Evolutionary conservation across 129 eudicot genomes (phyloP), one percentile per base, ranked within the genome.

Genomic region (Centella asiatica): DNA sequence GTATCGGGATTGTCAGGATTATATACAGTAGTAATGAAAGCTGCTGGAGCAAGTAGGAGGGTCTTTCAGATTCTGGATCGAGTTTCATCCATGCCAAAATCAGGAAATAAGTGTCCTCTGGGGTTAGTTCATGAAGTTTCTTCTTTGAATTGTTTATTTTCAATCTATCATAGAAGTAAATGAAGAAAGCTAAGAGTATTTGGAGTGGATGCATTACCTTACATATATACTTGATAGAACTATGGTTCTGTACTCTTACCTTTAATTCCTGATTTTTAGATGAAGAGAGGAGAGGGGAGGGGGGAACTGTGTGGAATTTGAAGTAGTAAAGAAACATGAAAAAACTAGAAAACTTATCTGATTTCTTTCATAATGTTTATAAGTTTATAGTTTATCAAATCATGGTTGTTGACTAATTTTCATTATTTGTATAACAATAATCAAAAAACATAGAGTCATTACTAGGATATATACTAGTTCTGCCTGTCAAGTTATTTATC

Each of bases 41-140:
- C 95, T 58, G 95, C 95, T 46, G 97, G 97, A 77, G 97, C 97
- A 13, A 90, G 97, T 74, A 81, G 90, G 74, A 76, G 97, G 44
- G 97, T 90, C 44, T 90, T 90, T 70, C 97, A 90, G 77, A 83
- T 90, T 60, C 75, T 90, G 49, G 97, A 90, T 57, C 97, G 97
- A 47, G 79, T 56, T 48, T 86, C 97, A 33, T 78, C 94, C 61
- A 90, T 90, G 97, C 82, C 83, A 39, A 74, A 74, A 69, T 64
- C 97, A 44, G 97, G 95, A 78, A 70, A 87, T 20, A 73, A 81
- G 66, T 79, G 94, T 69, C 97, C 97, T 25, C 62, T 79, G 80
- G 94, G 89, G 97, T 90, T 71, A 67, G 92, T 83, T 78, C 13
- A n/a, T 12, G 5, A 24, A 26, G 32, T 26, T 2, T 25, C 3